Conservation (phyloP, 306 rosid species). For the Malus sieversii region DNA sequence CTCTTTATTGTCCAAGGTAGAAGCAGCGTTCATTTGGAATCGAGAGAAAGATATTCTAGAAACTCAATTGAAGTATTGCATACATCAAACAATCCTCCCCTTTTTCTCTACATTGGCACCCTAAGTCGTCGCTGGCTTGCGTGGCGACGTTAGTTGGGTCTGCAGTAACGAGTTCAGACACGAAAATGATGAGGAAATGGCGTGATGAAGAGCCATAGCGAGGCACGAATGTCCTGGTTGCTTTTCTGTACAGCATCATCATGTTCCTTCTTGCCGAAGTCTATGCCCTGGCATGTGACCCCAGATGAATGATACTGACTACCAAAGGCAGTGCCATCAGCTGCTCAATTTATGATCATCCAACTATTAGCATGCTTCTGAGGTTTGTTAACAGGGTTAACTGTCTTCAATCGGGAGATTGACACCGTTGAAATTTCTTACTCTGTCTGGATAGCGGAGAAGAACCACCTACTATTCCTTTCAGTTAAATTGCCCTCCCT, state of each 20-base stretch:
- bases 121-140: neutral
- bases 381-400: neutral
- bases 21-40: neutral
- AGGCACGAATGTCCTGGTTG: too few relatives aligned
- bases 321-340: conserved; percentile 52
- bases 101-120: neutral
- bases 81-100: neutral
- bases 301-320: conserved; percentile 72
- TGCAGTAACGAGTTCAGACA: neutral
- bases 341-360: neutral
- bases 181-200: neutral
- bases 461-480: neutral
- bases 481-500: neutral
- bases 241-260: conserved; percentile 6
- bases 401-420: neutral
- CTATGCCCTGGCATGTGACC: conserved; percentile 61
- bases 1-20: neutral
- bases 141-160: neutral
- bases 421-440: neutral
- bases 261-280: conserved; percentile 44
- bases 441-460: neutral
- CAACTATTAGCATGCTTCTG: neutral
- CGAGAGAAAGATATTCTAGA: too few relatives aligned
- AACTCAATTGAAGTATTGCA: neutral
- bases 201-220: conserved; percentile 13